Base-by-base conservation (phyloP, 2,329 filamentous ascomycete species). In the Colletotrichum costaricense region DNA sequence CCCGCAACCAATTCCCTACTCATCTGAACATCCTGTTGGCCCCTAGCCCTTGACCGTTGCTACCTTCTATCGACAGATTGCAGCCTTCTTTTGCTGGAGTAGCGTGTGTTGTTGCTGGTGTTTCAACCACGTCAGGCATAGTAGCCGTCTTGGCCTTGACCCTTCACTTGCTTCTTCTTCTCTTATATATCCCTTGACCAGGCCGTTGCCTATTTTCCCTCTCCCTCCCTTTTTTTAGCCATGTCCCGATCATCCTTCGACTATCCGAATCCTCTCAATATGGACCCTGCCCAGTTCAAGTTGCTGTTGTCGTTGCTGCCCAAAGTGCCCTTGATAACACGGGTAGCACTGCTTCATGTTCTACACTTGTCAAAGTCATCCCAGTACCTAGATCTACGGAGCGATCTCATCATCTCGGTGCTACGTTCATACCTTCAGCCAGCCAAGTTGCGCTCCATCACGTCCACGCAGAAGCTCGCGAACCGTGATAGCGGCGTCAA, bases 311-410 rank as follows among this genome's bases (percentile, higher is more conserved):
- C 79, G 22, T 74, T 90, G n/a, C 75, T 91, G 30, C 87, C 90
- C 11, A 86, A 88, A 75, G 78, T 94, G 2, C 93, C 93, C 0
- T 83, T 92, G 11, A 84, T 94, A 9, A 78, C 89, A n/a, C 90
- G 90, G 75, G 88, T 92, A 1, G 86, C 90, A 2, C 74, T 94
- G 14, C 83, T 88, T 60, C 93, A 95, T 77, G 79, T 91, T 2
- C 85, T 98, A 8, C 89, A 88, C 33, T 82, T 93, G 54, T 95
- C 95, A 0, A 87, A 92, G 42, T 91, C 91, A 8, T 90, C 93
- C 5, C 89, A 91, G 59, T 94, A 97, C 84, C 92, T 96, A 84
- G 93, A 97, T 80, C 84, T 98, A 4, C 89, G 89, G 64, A 96
- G 93, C 16, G 93, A 93, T 69, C 79, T 98, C 67, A 91, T 88